phyloP scores from a whole-genome alignment of 495 filamentous ascomycete genomes.

The Podospora anserina region DNA sequence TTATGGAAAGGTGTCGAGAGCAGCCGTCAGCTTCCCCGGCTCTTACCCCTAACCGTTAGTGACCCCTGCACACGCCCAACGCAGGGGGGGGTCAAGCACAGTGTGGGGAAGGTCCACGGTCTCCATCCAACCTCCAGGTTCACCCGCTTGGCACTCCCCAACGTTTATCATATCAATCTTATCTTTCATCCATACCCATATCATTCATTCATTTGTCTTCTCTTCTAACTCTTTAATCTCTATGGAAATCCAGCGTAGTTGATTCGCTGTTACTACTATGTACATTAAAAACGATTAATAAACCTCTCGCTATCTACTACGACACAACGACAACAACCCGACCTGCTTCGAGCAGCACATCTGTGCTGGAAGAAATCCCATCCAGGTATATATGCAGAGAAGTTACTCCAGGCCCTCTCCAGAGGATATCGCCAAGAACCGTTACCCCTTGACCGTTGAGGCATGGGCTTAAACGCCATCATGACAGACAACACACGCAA shows the following conservation, averaged over 20 bases:
- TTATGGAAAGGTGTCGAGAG: not conserved
- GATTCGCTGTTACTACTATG: not conserved
- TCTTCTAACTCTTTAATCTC: not conserved
- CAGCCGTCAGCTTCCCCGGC: not conserved
- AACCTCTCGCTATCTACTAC: not conserved
- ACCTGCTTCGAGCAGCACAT: not conserved
- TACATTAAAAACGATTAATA: not conserved
- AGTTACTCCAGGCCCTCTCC: not conserved
- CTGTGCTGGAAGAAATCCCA: not conserved
- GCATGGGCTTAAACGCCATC: not conserved
- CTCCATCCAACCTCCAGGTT: not conserved
- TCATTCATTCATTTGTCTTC: not conserved
- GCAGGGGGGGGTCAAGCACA: not conserved
- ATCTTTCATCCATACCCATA: not conserved
- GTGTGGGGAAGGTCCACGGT: not conserved
- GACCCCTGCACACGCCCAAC: not conserved
- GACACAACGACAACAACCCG: not conserved
- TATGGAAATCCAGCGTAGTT: not conserved
- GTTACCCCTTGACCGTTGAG: not conserved
- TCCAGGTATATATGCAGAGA: not conserved
- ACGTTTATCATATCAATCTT: not conserved
- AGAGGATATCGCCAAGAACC: not conserved
- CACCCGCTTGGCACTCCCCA: not conserved
- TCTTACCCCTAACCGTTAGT: not conserved
- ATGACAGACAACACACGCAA: not conserved